Evolutionary conservation across 2,329 filamentous ascomycete species (phyloP).

Genomic region (Colletotrichum spinosum): DNA sequence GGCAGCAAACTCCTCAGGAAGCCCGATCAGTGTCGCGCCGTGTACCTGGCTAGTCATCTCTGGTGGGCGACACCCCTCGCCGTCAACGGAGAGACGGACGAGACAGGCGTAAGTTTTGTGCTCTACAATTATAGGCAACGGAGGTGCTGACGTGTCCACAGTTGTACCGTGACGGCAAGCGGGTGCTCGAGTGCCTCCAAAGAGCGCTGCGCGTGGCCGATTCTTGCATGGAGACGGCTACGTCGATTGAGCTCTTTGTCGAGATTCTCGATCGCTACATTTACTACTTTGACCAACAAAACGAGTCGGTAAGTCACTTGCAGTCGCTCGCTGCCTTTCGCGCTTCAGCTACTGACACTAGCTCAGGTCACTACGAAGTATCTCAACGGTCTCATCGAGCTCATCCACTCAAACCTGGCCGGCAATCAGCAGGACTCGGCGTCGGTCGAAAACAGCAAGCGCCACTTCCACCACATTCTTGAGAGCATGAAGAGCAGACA

Average conservation of each 20-base stretch:
- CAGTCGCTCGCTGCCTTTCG: not conserved
- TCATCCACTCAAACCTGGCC: slow-evolving; percentile 95
- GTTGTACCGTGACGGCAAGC: slow-evolving; percentile 97
- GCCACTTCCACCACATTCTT: slow-evolving; percentile 93
- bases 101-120: slow-evolving; percentile 73
- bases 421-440: slow-evolving; percentile 85
- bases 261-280: slow-evolving; percentile 98
- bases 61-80: slow-evolving; percentile 96
- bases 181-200: slow-evolving; percentile 95
- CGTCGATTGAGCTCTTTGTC: slow-evolving; percentile 97
- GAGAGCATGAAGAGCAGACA: slow-evolving; percentile 93
- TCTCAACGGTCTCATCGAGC: slow-evolving; percentile 95
- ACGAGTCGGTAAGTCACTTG: slow-evolving; percentile 78
- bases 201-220: slow-evolving; percentile 95
- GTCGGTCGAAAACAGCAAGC: slow-evolving; percentile 87
- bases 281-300: slow-evolving; percentile 99
- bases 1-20: slow-evolving; percentile 97
- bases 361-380: slow-evolving; percentile 89
- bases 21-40: slow-evolving; percentile 95
- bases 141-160: slow-evolving; percentile 52
- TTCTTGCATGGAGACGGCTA: slow-evolving; percentile 98
- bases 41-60: slow-evolving; percentile 94
- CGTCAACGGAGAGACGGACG: slow-evolving; percentile 82
- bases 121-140: slow-evolving; percentile 14
- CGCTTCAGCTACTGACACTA: not conserved